These are phyloP conservation scores for Boletus edulis DNA, from an alignment of 768 basidiomycete species.

Conservation along the genomic window DNA sequence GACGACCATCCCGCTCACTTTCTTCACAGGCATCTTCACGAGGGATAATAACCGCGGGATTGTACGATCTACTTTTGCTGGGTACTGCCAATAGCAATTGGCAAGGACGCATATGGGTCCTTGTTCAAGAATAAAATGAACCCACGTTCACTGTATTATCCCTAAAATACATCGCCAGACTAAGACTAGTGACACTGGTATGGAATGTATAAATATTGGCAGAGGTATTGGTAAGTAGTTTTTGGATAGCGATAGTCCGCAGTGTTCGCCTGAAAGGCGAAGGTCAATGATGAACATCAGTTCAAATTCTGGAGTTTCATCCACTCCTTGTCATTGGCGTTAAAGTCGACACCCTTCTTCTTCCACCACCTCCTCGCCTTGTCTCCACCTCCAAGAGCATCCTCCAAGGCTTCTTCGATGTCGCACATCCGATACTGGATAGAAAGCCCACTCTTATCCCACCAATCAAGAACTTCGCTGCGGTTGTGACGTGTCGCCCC, in stretches of 20 bases:
- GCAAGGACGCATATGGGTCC: background rate
- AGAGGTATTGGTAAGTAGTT: background rate
- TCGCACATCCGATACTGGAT: constrained; percentile 90
- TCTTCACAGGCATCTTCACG: constrained; percentile 31
- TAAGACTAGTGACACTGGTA: constrained; percentile 1
- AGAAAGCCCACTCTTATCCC: constrained; percentile 74
- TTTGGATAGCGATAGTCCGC: background rate
- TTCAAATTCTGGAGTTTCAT: constrained; percentile 80
- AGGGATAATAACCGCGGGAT: constrained; percentile 11
- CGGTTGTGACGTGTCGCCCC: constrained; percentile 82
- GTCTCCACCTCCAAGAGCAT: constrained; percentile 79
- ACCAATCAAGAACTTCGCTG: constrained; percentile 84
- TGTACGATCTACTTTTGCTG: constrained; percentile 7
- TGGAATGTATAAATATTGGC: background rate
- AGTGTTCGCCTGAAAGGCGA: background rate
- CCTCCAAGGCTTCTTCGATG: constrained; percentile 88
- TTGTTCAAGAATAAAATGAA: constrained; percentile 10
- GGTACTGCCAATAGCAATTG: background rate
- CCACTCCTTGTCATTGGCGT: constrained; percentile 84
- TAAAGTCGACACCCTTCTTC: constrained; percentile 77
- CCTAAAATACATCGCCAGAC: constrained; percentile 6
- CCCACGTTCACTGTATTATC: constrained; percentile 7
- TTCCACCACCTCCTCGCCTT: constrained; percentile 80
- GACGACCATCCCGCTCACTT: background rate
- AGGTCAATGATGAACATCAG: constrained; percentile 28